Base-by-base conservation (phyloP, 768 basidiomycete species). In the Mycena belliarum region DNA sequence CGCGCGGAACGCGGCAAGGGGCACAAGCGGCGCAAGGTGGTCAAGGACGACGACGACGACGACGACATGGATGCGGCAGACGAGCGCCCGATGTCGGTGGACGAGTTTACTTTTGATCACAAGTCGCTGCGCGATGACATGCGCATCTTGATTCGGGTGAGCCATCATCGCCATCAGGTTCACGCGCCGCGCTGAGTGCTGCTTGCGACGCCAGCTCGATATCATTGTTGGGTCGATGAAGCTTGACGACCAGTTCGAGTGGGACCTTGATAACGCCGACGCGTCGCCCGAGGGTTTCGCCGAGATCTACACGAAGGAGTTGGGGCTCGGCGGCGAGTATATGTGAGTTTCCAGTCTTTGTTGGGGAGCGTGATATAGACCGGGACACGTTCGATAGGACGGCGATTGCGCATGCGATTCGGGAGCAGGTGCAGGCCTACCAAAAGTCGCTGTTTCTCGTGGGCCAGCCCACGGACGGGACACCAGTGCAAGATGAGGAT, bases 231-330 rank as follows among this genome's bases (percentile, higher is more conserved):
- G 93, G n/a, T 85, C 88, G 9, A 84, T 95, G 76, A 95, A 95
- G 71, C 82, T 99, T 28, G 91, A 93, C 56, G 97, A 99, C 73
- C 91, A 95, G 67, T 96, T 98, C 67, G 97, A 98, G 70, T 99
- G 97, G 97, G 96, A 99, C 71, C 73, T 98, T 29, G 88, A 88
- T 65, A 93, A 91, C 57, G 74, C 77, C 25, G 79, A 82, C 48
- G 88, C 91, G 4, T 89, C 88, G 0, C 95, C 96, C 0, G 97
- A 99, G 73, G 86, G 88, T 26, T 98, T 98, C 71, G 93, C 97
- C 11, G 88, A 90, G 60, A 80, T 88, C 1, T 96, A 97, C 68
- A 77, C 86, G 1, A 82, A 84, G 28, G 97, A 99, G 62, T 74
- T 99, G 25, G 97, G 97, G 2, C 74, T 99, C n/a, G 82, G 82